Evolutionary conservation across 1,139 yeast genomes (phyloP).

Genomic region (Pichia sp.): DNA sequence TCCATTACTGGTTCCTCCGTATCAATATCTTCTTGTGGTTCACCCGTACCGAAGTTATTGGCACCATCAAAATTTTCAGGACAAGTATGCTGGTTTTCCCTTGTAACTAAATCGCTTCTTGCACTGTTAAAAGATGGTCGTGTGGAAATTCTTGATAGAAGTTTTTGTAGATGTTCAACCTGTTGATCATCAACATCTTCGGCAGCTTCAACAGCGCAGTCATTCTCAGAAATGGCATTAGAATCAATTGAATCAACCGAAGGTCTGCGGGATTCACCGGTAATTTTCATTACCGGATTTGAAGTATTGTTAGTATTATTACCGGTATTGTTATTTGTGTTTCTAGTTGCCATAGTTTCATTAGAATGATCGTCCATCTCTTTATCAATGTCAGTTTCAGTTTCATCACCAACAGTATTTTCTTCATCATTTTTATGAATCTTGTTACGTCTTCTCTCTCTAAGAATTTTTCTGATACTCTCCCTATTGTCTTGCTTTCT

Average conservation of each 20-base stretch:
- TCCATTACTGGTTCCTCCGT: constrained; percentile 22
- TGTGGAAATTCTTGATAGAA: constrained; percentile 19
- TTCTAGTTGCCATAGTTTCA: not conserved
- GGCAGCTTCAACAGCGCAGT: not conserved
- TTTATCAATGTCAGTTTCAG: not conserved
- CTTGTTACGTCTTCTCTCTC: constrained; percentile 25
- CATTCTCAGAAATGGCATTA: constrained; percentile 1
- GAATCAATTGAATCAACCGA: constrained; percentile 3
- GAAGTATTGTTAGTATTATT: not conserved
- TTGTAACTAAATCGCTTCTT: not conserved
- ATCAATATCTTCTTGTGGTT: constrained; percentile 8
- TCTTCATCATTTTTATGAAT: constrained; percentile 8
- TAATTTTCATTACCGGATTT: not conserved
- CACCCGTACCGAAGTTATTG: not conserved
- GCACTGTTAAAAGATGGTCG: constrained; percentile 12
- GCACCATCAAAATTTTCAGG: not conserved
- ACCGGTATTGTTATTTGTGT: not conserved
- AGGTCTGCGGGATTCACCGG: not conserved
- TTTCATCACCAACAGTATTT: not conserved
- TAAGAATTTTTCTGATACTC: constrained; percentile 36
- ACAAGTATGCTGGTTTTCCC: not conserved
- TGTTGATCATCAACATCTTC: constrained; percentile 12
- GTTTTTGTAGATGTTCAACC: constrained; percentile 15
- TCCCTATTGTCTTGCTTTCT: constrained; percentile 45
- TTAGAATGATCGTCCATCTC: constrained; percentile 1